Evolutionary conservation across 768 basidiomycete genomes (phyloP).

Genomic region (Lactifluus volemus): DNA sequence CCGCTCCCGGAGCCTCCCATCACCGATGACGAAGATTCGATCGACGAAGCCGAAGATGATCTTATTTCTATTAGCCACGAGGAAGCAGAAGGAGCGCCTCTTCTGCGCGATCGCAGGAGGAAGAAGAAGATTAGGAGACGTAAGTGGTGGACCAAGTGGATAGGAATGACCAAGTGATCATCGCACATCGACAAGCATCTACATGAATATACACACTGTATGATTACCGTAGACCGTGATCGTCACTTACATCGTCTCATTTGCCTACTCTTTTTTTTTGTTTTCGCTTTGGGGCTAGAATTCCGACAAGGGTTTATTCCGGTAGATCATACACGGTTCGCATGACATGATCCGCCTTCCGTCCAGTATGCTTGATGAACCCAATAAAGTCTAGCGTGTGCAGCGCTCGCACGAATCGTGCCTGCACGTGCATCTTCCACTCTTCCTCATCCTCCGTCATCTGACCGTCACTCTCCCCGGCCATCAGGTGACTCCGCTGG

Average conservation of each 20-base stretch:
- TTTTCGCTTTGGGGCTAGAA: background rate
- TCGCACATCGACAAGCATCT: background rate
- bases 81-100: slow-evolving; percentile 7
- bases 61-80: slow-evolving; percentile 2
- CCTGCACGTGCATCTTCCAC: slow-evolving; percentile 61
- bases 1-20: slow-evolving; percentile 16
- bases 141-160: slow-evolving; percentile 7
- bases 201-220: background rate
- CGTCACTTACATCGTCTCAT: background rate
- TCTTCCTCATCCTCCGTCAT: slow-evolving; percentile 32
- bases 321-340: slow-evolving; percentile 53
- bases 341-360: slow-evolving; percentile 70
- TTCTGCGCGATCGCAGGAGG: slow-evolving; percentile 2
- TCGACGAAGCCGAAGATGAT: slow-evolving; percentile 19
- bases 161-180: background rate
- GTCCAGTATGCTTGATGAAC: slow-evolving; percentile 68
- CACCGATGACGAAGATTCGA: slow-evolving; percentile 14
- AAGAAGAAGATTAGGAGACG: background rate
- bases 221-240: background rate
- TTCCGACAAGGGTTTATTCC: slow-evolving; percentile 17
- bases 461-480: slow-evolving; percentile 21
- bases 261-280: background rate
- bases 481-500: slow-evolving; percentile 31
- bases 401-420: slow-evolving; percentile 67
- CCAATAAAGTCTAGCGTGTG: slow-evolving; percentile 80